Evolutionary conservation across 2,329 filamentous ascomycete genomes (phyloP).

Genomic region (Apiospora rasikravindrae): DNA sequence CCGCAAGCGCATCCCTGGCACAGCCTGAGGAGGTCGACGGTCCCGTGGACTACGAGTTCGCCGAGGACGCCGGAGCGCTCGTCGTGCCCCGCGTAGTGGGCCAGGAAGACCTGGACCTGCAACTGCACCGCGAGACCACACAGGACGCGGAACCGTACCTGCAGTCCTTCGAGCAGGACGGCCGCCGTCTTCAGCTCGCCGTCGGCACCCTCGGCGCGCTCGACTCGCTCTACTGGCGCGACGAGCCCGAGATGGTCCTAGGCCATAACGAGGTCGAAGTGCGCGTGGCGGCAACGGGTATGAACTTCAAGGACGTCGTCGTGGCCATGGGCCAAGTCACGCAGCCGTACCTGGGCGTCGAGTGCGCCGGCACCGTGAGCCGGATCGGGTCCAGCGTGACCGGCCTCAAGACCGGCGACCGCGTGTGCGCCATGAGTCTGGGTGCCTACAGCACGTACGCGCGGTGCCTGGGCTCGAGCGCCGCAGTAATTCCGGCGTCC

Average conservation of each 20-base stretch:
- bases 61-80: conserved; percentile 32
- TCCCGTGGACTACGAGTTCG: conserved; percentile 39
- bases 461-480: conserved; percentile 35
- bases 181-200: conserved; percentile 25
- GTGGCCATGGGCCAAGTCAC: conserved; percentile 27
- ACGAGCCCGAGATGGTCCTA: conserved; percentile 30
- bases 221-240: conserved; percentile 29
- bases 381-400: conserved; percentile 26
- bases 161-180: conserved; percentile 29
- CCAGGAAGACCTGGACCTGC: conserved; percentile 32
- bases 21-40: conserved; percentile 23
- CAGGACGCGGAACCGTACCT: conserved; percentile 28
- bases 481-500: conserved; percentile 34
- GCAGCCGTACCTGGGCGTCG: conserved; percentile 18
- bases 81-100: conserved; percentile 32
- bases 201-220: conserved; percentile 23
- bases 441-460: conserved; percentile 36
- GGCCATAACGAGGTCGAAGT: conserved; percentile 41
- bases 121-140: conserved; percentile 31
- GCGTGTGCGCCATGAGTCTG: conserved; percentile 46
- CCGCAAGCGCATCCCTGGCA: conserved; percentile 25
- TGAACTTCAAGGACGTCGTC: conserved; percentile 37
- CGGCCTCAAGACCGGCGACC: conserved; percentile 32
- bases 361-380: conserved; percentile 10
- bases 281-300: conserved; percentile 34